These are phyloP conservation scores for Selaginella tamariscina DNA, from an alignment of 75 land plant genomes.

Conservation along the genomic window DNA sequence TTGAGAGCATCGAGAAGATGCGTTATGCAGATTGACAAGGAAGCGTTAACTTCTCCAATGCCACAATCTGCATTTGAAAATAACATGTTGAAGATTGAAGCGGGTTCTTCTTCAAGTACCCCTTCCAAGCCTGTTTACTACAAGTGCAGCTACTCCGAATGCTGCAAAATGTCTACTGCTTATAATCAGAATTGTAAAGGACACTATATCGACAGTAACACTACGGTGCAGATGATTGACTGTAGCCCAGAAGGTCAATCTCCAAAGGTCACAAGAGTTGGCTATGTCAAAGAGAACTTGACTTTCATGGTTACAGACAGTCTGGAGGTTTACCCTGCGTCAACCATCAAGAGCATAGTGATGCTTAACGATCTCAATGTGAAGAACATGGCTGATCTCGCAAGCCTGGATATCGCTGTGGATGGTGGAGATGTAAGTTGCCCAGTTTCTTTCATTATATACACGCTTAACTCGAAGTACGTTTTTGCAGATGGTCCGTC, in stretches of 20 bases:
- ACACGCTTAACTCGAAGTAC: too few species aligned
- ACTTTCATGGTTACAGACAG: constrained; percentile 6
- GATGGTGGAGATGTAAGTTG: background rate
- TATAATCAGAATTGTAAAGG: too few species aligned
- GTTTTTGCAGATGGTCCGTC: background rate
- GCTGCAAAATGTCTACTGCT: background rate
- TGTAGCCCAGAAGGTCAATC: too few species aligned
- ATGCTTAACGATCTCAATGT: constrained; percentile 7
- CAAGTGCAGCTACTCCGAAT: background rate
- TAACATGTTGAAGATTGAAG: too few species aligned
- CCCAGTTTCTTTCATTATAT: too few species aligned
- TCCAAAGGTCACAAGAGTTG: background rate
- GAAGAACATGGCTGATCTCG: background rate
- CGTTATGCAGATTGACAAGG: background rate
- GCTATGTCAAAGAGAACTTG: constrained; percentile 13
- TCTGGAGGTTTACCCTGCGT: constrained; percentile 13
- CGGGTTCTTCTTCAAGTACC: too few species aligned
- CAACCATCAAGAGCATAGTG: constrained; percentile 4
- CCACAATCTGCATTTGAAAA: too few species aligned
- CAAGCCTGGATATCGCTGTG: background rate
- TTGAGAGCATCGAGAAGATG: constrained; percentile 1
- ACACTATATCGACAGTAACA: too few species aligned
- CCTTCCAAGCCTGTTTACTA: background rate
- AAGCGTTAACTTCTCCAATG: background rate
- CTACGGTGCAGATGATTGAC: too few species aligned